Conservation (phyloP, 495 filamentous ascomycete genomes). For the Annulohypoxylon maeteangense region DNA sequence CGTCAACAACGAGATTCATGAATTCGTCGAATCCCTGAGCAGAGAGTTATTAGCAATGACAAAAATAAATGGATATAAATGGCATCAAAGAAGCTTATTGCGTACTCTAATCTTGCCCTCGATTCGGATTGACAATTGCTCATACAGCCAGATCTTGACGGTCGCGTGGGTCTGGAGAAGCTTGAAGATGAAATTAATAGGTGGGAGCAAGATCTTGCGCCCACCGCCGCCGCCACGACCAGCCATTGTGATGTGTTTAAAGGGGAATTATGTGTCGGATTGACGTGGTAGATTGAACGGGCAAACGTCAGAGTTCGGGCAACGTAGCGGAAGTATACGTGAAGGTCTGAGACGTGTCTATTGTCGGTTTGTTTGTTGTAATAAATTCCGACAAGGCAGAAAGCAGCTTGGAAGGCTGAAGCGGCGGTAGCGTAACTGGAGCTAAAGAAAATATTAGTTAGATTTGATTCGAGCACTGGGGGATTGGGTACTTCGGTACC, state of each 20-base stretch:
- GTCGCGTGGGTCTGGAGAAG: conserved; percentile 83
- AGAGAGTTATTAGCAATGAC: conserved; percentile 22
- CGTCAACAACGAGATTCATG: conserved; percentile 98
- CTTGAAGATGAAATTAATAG: conserved; percentile 99
- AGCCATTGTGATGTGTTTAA: conserved; percentile 68
- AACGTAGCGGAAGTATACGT: not conserved
- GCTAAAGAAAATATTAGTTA: conserved; percentile 15
- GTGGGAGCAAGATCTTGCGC: conserved; percentile 91
- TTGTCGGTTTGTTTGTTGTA: conserved; percentile 14
- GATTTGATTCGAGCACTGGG: not conserved
- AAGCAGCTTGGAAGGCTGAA: conserved; percentile 34
- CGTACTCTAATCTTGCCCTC: conserved; percentile 92
- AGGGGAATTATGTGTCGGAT: not conserved
- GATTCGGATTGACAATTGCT: conserved; percentile 92
- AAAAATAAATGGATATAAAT: not conserved
- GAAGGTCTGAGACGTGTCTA: not conserved
- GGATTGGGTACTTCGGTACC: not conserved
- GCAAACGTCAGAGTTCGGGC: conserved; percentile 8
- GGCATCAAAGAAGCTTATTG: conserved; percentile 18
- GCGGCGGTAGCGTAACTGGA: not conserved
- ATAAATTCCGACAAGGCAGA: conserved; percentile 39
- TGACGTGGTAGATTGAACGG: conserved; percentile 6
- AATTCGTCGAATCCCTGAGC: conserved; percentile 94
- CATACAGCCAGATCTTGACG: conserved; percentile 95
- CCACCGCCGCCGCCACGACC: conserved; percentile 81